phyloP scores from a whole-genome alignment of 2,329 filamentous ascomycete genomes.

The Capronia coronata region DNA sequence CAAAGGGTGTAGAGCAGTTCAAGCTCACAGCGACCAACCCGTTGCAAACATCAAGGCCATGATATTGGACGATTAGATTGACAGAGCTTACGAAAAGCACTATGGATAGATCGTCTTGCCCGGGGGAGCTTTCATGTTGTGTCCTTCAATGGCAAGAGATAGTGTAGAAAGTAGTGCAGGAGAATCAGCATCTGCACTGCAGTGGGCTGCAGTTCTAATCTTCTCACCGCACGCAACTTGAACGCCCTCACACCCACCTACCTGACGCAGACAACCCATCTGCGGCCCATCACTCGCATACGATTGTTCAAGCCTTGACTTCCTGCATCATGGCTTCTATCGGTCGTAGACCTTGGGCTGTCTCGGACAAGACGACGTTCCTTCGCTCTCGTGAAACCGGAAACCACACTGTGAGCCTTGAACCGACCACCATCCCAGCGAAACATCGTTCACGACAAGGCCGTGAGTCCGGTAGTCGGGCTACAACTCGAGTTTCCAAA shows the following conservation, averaged over 20 bases:
- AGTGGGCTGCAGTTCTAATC: neutral
- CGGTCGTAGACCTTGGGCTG: neutral
- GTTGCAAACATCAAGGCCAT: too few species aligned
- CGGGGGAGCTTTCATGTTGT: too few species aligned
- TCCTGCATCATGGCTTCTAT: constrained; percentile 2
- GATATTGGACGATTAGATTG: too few species aligned
- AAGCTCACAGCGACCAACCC: too few species aligned
- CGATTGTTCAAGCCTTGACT: neutral
- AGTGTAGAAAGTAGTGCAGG: too few species aligned
- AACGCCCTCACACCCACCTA: neutral
- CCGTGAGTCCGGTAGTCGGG: neutral
- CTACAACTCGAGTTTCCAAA: constrained; percentile 3
- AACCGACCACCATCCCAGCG: neutral
- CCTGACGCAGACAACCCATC: neutral
- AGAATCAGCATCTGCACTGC: too few species aligned
- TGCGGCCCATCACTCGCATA: neutral
- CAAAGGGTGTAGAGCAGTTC: too few species aligned
- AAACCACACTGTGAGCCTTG: neutral
- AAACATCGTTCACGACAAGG: neutral
- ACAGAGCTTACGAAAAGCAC: too few species aligned
- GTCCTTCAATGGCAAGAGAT: too few species aligned
- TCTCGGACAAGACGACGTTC: constrained; percentile 4
- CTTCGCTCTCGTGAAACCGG: neutral
- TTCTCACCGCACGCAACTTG: too few species aligned
- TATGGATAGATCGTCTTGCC: too few species aligned